Percentiles rank a stretch among this genome's conserved stretches.
Conservation (phyloP, 495 filamentous ascomycete species). For the Talaromyces wortmannii region DNA sequence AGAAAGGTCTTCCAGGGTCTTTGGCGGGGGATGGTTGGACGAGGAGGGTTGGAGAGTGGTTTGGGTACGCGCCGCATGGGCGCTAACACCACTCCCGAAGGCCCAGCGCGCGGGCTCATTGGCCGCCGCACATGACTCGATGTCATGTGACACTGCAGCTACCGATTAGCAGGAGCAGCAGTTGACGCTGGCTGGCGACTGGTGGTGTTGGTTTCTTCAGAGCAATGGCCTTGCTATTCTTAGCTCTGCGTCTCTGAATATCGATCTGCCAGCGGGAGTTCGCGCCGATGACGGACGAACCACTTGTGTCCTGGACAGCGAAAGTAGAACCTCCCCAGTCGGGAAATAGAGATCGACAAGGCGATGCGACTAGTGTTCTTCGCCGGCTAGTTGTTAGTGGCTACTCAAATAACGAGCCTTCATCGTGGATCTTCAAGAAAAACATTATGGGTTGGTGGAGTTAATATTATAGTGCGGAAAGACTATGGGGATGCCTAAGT, state of each 20-base stretch:
- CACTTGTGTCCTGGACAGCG: too few relatives aligned
- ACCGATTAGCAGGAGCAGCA: too few relatives aligned
- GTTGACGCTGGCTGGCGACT: background rate
- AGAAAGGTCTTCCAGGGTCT: constrained; percentile 9
- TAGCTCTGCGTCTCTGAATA: background rate
- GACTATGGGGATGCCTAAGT: too few relatives aligned
- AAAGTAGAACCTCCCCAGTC: background rate
- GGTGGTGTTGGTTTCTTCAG: background rate
- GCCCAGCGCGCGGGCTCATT: background rate
- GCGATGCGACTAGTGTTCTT: background rate
- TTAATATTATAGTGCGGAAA: too few relatives aligned
- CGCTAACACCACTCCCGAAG: constrained; percentile 13
- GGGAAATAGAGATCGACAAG: background rate
- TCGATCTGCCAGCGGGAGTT: background rate
- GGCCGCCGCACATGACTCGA: background rate
- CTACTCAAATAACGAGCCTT: too few relatives aligned
- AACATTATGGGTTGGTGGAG: too few relatives aligned
- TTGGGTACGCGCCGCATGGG: constrained; percentile 31
- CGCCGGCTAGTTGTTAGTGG: too few relatives aligned
- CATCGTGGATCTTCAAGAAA: too few relatives aligned
- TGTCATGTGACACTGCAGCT: background rate
- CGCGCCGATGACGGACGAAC: background rate
- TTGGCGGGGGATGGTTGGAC: constrained; percentile 10
- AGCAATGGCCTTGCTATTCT: background rate
- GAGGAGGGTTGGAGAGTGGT: constrained; percentile 7